Evolutionary conservation across 768 basidiomycete species (phyloP).

Genomic region (Tylopilus vinaceipallidus): DNA sequence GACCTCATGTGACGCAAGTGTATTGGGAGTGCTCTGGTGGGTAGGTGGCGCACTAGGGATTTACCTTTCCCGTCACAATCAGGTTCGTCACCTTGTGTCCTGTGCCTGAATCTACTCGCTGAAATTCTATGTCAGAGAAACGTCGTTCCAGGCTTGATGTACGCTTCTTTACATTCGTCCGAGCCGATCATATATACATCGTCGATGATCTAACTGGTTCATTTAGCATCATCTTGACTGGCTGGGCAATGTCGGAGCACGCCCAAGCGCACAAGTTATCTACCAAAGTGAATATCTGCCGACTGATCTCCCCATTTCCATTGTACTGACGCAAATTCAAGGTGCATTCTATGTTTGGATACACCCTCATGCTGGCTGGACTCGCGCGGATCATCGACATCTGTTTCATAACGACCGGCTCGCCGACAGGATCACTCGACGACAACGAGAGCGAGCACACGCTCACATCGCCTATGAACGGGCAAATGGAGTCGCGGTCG

Average conservation of each 20-base stretch:
- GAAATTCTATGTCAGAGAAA: constrained; percentile 48
- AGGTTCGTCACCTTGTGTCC: constrained; percentile 40
- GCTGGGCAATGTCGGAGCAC: constrained; percentile 93
- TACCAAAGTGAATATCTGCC: constrained; percentile 53
- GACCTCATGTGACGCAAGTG: constrained; percentile 37
- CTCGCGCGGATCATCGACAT: constrained; percentile 78
- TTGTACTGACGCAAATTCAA: constrained; percentile 24
- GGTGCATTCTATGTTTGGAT: constrained; percentile 86
- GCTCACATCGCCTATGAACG: constrained; percentile 39
- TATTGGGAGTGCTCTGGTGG: constrained; percentile 69
- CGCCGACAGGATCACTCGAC: constrained; percentile 29
- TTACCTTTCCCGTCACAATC: constrained; percentile 74
- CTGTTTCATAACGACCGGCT: constrained; percentile 60
- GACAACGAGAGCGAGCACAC: constrained; percentile 71
- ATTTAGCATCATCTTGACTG: constrained; percentile 89
- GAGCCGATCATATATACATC: not conserved
- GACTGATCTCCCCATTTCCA: not conserved
- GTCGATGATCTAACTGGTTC: too few species aligned
- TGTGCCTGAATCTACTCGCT: not conserved
- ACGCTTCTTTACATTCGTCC: constrained; percentile 21
- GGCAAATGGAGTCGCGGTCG: constrained; percentile 16
- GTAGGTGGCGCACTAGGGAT: constrained; percentile 88
- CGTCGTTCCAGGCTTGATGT: constrained; percentile 83
- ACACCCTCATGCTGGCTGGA: constrained; percentile 82
- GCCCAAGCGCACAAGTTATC: constrained; percentile 82